Percentiles rank a stretch among this genome's conserved stretches.
Conservation (phyloP, 257 asterid species). For the Fraxinus pennsylvanica region DNA sequence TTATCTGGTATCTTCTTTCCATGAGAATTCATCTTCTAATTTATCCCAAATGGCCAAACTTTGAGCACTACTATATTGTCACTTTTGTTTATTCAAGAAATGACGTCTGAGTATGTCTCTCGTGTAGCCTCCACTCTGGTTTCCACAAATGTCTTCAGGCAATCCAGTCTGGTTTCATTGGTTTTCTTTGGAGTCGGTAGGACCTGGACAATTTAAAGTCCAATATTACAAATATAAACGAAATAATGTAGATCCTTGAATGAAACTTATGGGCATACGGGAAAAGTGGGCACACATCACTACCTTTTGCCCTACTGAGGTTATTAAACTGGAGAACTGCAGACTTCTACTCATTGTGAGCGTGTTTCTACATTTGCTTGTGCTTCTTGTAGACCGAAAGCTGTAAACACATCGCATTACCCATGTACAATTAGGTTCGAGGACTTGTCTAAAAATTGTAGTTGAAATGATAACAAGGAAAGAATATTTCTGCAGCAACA, state of each 20-base stretch:
- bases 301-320: conserved; percentile 54
- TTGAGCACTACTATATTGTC: not conserved
- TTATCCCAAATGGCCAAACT: not conserved
- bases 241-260: not conserved
- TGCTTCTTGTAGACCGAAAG: conserved; percentile 70
- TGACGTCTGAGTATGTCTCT: conserved; percentile 9
- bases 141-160: conserved; percentile 53
- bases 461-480: not conserved
- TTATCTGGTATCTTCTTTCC: not conserved
- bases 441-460: not conserved
- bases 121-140: conserved; percentile 51
- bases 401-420: conserved; percentile 40
- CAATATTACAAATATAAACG: conserved; percentile 11
- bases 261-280: too few relatives aligned
- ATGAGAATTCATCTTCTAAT: too few relatives aligned
- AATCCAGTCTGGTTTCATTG: conserved; percentile 68
- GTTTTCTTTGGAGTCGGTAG: conserved; percentile 32
- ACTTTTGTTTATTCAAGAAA: too few relatives aligned
- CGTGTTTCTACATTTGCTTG: conserved; percentile 51
- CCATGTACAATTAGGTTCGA: not conserved
- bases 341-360: conserved; percentile 69
- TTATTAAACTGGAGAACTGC: conserved; percentile 61
- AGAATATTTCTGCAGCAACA: too few relatives aligned
- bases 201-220: conserved; percentile 38
- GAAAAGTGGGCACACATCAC: not conserved